A percentile compares a stretch with the other conserved stretches of the same genome.
Conservation (phyloP, 1,284 basidiomycete species). For the Leccinum ponderosum region DNA sequence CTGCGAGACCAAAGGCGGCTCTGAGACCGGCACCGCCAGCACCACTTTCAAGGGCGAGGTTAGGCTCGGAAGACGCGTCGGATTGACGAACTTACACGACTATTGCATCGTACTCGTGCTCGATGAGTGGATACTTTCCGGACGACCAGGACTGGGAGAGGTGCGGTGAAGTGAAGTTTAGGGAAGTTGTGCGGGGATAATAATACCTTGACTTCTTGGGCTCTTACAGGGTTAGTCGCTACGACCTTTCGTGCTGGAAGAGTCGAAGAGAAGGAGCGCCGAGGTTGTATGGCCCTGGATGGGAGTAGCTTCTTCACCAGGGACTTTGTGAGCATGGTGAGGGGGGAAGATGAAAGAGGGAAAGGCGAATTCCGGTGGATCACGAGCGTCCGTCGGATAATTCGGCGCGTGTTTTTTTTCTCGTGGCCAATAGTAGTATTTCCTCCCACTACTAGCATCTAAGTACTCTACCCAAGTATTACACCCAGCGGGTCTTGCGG, state of each 20-base stretch:
- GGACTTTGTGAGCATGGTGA: conserved; percentile 34
- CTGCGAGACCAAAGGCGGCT: conserved; percentile 98
- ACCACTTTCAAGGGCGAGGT: conserved; percentile 56
- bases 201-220: conserved; percentile 77
- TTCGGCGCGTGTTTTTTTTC: conserved; percentile 24
- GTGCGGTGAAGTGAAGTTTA: conserved; percentile 11
- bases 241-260: conserved; percentile 61
- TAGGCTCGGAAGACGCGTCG: conserved; percentile 6
- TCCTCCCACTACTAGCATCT: background rate
- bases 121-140: conserved; percentile 93
- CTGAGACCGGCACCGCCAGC: conserved; percentile 98
- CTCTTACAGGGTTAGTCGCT: conserved; percentile 77
- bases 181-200: conserved; percentile 14
- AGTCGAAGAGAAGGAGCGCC: conserved; percentile 65
- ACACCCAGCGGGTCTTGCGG: conserved; percentile 65
- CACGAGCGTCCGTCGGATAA: conserved; percentile 11
- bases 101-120: conserved; percentile 97
- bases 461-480: conserved; percentile 33
- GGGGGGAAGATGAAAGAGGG: conserved; percentile 2
- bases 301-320: conserved; percentile 44
- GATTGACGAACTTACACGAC: conserved; percentile 76
- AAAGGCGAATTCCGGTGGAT: conserved; percentile 9
- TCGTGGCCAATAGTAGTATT: background rate
- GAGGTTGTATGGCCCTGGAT: conserved; percentile 44
- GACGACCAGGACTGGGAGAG: conserved; percentile 64